Percentiles rank a stretch among this genome's conserved stretches.
These are phyloP conservation scores for Nicotiana paniculata DNA, from an alignment of 257 asterid species.

Conservation along the genomic window DNA sequence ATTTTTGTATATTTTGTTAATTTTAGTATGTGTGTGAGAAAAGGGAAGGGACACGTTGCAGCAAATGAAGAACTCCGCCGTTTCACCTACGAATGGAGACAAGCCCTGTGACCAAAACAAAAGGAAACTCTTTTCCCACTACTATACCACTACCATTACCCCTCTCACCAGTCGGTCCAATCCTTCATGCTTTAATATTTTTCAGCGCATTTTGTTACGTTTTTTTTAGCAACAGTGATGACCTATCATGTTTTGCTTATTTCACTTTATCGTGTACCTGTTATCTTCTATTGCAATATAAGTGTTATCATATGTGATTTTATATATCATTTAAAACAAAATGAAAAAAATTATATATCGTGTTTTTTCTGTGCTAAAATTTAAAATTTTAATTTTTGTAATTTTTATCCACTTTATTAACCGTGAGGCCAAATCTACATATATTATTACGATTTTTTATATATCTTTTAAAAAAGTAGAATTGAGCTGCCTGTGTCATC, in stretches of 20 bases:
- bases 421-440: no score
- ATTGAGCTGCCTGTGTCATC: slow-evolving; percentile 32
- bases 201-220: background rate
- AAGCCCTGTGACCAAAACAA: slow-evolving; percentile 14
- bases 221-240: background rate
- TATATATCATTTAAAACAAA: no score
- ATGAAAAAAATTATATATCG: no score
- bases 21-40: slow-evolving; percentile 21
- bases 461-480: slow-evolving; percentile 20
- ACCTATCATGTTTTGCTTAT: no score
- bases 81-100: slow-evolving; percentile 47
- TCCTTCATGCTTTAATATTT: background rate
- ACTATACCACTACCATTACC: background rate
- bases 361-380: no score
- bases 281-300: no score
- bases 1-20: background rate
- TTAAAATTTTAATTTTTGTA: no score
- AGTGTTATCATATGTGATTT: no score
- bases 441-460: no score
- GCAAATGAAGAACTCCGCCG: slow-evolving; percentile 30
- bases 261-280: no score
- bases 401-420: background rate
- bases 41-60: slow-evolving; percentile 36
- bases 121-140: background rate
- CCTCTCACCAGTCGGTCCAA: slow-evolving; percentile 36